Conservation (phyloP, 148 eudicot species). For the Persicaria tinctoria region DNA sequence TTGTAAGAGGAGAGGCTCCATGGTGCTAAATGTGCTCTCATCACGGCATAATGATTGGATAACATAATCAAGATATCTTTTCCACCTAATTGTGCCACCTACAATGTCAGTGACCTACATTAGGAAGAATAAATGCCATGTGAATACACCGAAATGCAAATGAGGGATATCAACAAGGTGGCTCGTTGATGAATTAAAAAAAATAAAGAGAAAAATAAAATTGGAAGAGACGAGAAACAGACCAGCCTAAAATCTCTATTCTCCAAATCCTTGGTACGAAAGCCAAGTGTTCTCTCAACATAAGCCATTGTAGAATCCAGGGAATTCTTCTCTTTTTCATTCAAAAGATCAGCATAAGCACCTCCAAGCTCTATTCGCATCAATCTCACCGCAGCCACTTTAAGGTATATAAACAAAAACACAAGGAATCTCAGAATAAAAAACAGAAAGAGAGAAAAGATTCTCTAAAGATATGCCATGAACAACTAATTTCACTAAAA, state of each 20-base stretch:
- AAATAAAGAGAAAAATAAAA: not conserved
- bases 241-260: conserved; percentile 89
- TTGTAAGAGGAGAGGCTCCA: conserved; percentile 97
- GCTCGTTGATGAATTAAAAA: not conserved
- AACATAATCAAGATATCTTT: conserved; percentile 87
- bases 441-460: not conserved
- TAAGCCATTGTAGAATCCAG: conserved; percentile 84
- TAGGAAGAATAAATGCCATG: conserved; percentile 8
- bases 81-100: conserved; percentile 94
- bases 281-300: conserved; percentile 91
- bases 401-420: not conserved
- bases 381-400: conserved; percentile 93
- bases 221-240: conserved; percentile 12
- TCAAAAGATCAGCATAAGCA: conserved; percentile 91
- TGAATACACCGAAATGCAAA: not conserved
- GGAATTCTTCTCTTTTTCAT: conserved; percentile 90
- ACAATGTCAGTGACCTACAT: conserved; percentile 84
- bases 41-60: conserved; percentile 71
- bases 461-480: not conserved
- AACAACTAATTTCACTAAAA: conserved; percentile 1
- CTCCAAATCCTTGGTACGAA: conserved; percentile 73
- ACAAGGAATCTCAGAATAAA: not conserved
- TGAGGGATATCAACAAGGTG: not conserved
- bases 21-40: conserved; percentile 45
- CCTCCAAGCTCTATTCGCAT: conserved; percentile 96